These are phyloP conservation scores for Tuctoria greenei DNA, from an alignment of 176 grass and related monocot genomes.

Conservation along the genomic window DNA sequence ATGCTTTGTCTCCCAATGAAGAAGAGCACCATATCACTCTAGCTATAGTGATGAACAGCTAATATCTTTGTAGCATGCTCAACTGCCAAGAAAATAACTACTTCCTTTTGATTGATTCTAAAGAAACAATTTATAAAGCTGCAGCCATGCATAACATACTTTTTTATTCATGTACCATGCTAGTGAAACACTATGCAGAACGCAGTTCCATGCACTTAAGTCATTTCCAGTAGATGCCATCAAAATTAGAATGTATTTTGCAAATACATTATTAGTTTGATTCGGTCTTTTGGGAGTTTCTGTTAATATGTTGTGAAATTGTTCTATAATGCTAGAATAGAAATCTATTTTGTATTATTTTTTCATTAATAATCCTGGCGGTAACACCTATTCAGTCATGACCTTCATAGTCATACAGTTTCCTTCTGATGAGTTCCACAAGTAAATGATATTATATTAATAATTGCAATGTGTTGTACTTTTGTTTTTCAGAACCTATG, in stretches of 20 bases:
- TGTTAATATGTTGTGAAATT: neutral
- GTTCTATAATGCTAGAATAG: neutral
- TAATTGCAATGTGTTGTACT: neutral
- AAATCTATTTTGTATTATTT: neutral
- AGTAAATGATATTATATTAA: slow-evolving; percentile 2
- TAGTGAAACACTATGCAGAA: neutral
- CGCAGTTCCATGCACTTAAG: neutral
- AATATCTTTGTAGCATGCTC: neutral
- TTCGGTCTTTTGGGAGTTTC: neutral
- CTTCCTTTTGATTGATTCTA: neutral
- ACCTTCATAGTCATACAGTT: neutral
- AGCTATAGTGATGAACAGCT: neutral
- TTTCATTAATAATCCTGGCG: neutral
- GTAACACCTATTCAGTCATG: neutral
- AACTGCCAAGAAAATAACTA: neutral
- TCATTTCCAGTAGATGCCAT: neutral
- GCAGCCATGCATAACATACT: neutral
- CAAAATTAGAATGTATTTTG: neutral
- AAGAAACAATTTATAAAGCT: neutral
- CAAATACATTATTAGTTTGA: slow-evolving; percentile 2
- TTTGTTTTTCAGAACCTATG: slow-evolving; percentile 66
- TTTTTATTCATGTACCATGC: neutral
- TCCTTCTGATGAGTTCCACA: neutral
- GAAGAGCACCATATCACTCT: neutral
- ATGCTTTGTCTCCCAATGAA: slow-evolving; percentile 30